phyloP scores from a whole-genome alignment of 257 asterid species.

The Jasminum sambac region DNA sequence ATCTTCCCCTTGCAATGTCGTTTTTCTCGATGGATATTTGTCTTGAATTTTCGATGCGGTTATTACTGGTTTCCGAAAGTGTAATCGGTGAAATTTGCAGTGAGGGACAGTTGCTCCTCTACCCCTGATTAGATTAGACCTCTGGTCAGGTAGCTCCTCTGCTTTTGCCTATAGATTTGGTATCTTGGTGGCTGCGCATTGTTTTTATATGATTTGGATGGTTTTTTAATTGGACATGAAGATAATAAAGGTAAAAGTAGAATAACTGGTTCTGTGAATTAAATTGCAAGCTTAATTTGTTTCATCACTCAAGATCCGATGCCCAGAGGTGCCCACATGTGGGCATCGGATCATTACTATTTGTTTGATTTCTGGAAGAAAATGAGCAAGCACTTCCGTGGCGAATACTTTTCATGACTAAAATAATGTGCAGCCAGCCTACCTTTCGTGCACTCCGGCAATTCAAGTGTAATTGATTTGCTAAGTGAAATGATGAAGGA shows the following conservation, averaged over 20 bases:
- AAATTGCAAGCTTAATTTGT: neutral
- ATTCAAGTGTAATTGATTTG: neutral
- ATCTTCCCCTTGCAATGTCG: neutral
- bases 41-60: neutral
- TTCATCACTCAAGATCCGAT: too few species aligned
- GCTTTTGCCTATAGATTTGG: constrained; percentile 1
- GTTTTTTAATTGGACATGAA: neutral
- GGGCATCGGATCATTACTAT: too few species aligned
- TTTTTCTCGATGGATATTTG: neutral
- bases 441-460: too few species aligned
- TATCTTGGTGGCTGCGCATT: neutral
- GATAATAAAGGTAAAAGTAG: neutral
- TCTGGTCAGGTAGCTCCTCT: too few species aligned
- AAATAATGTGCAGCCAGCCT: too few species aligned
- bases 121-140: too few species aligned
- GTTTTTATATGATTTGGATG: neutral
- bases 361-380: neutral
- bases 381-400: neutral
- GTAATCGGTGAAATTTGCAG: neutral
- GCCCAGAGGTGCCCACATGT: too few species aligned
- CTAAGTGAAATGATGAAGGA: neutral
- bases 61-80: neutral
- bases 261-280: neutral
- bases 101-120: neutral
- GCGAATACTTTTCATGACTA: neutral